Conservation (phyloP, 805 yeast genomes). For the Dipodascus albidus region DNA sequence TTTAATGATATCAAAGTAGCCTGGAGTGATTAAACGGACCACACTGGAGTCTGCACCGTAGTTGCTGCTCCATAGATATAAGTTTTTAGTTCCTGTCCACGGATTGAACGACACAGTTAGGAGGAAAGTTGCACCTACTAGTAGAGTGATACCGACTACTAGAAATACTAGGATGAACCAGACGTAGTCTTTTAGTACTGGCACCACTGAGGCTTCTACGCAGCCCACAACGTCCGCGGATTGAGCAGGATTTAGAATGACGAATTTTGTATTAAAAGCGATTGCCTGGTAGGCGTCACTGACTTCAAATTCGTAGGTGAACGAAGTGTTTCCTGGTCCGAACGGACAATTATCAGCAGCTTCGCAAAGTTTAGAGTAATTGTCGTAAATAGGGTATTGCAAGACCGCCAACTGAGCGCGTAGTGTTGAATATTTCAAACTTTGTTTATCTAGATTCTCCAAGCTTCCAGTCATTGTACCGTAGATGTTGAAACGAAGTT, state of each 20-base stretch:
- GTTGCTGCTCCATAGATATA: constrained; percentile 39
- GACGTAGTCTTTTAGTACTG: constrained; percentile 31
- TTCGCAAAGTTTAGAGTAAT: constrained; percentile 20
- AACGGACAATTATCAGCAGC: constrained; percentile 19
- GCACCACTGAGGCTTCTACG: constrained; percentile 37
- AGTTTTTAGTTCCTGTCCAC: constrained; percentile 44
- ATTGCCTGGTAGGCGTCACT: constrained; percentile 14
- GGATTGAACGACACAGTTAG: constrained; percentile 38
- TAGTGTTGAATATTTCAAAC: constrained; percentile 15
- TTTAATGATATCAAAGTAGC: constrained; percentile 34
- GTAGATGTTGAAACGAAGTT: not conserved
- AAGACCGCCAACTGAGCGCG: constrained; percentile 15
- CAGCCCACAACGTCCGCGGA: constrained; percentile 35
- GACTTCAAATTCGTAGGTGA: constrained; percentile 12
- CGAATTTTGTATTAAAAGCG: constrained; percentile 16
- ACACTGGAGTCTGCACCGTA: constrained; percentile 47
- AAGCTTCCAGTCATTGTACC: not conserved
- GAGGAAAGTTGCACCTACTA: constrained; percentile 22
- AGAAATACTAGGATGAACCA: constrained; percentile 30
- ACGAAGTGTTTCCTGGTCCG: constrained; percentile 13
- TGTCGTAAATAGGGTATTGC: constrained; percentile 12
- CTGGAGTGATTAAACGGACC: constrained; percentile 42
- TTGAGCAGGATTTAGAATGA: constrained; percentile 18
- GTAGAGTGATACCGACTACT: constrained; percentile 29
- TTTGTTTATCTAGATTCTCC: not conserved